Evolutionary conservation across 768 basidiomycete species (phyloP), one percentile per base, ranked within the genome.

Genomic region (Tulasnella sp.): DNA sequence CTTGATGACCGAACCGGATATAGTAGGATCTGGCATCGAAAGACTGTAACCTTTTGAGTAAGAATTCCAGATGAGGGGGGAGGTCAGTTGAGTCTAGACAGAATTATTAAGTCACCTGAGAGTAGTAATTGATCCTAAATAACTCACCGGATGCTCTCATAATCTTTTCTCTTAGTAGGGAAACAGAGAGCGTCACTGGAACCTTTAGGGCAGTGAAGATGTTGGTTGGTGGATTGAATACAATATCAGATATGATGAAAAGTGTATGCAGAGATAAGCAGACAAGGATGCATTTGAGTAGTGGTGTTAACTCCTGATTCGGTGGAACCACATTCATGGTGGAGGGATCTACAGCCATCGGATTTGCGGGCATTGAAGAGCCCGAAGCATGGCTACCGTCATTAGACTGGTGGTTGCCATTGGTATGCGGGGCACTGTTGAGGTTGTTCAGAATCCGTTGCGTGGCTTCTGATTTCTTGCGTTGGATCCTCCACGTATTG

Each of bases 1-100:
- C 73, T 24, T 70, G 62, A 62, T 86, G 83, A 20, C 83, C 83
- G 54, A 83, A 81, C 51, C 83, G 83, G 48, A 76, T 69, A 58
- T 83, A 86, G 39, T 73, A 60, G 0, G 69, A 64, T 48, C 83
- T 72, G 53, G 71, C 64, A 32, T 81, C 81, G 57, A 74, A 72
- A 16, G 73, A 71, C 27, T 70, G 69, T 9, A 86, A 66, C 41
- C 74, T 69, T 49, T 65, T 72, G 47, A 85, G 62, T 32, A 85
- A 66, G 27, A 62, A 60, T 33, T 79, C 74, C 33, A 81, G 56
- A 22, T 45, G 34, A 3, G 42, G 31, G 12, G 55, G 53, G 29
- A 56, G 53, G n/a, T 55, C 35, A 13, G 22, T 19, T 12, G 28
- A 20, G n/a, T 31, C 27, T 55, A 27, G 24, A 7, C 24, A 37